phyloP scores from a whole-genome alignment of 1,284 basidiomycete genomes.

The Wolfiporia cocos region DNA sequence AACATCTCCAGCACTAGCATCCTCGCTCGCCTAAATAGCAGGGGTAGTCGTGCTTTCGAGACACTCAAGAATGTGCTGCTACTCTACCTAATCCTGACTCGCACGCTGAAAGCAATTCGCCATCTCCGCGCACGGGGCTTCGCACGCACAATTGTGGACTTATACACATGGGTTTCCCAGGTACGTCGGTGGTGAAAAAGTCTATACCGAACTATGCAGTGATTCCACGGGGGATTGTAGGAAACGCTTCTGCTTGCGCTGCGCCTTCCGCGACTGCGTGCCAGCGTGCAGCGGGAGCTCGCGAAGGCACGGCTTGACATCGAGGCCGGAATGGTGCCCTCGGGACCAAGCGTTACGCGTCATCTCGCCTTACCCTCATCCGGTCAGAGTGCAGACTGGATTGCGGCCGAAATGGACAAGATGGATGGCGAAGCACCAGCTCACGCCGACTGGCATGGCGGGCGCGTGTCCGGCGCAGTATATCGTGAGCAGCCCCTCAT shows the following conservation, averaged over 20 bases:
- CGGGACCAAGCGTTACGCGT: slow-evolving; percentile 52
- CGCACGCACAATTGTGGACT: slow-evolving; percentile 39
- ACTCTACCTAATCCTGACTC: slow-evolving; percentile 52
- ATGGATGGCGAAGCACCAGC: slow-evolving; percentile 58
- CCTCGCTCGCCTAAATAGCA: not conserved
- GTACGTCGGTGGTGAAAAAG: slow-evolving; percentile 26
- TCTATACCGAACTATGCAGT: not conserved
- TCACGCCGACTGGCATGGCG: slow-evolving; percentile 59
- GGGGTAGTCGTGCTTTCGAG: not conserved
- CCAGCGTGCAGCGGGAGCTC: slow-evolving; percentile 69
- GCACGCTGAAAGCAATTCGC: slow-evolving; percentile 47
- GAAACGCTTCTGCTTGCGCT: slow-evolving; percentile 57
- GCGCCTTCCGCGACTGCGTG: slow-evolving; percentile 60
- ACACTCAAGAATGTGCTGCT: slow-evolving; percentile 54
- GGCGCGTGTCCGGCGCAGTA: slow-evolving; percentile 83
- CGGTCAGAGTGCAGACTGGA: slow-evolving; percentile 73
- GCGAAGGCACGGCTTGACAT: slow-evolving; percentile 60
- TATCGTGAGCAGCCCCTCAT: slow-evolving; percentile 54
- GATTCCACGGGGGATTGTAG: slow-evolving; percentile 28
- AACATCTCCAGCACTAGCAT: not conserved
- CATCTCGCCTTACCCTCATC: slow-evolving; percentile 62
- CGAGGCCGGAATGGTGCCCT: slow-evolving; percentile 62
- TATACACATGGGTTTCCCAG: slow-evolving; percentile 52
- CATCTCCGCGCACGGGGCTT: slow-evolving; percentile 77
- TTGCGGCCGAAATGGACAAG: slow-evolving; percentile 71